Evolutionary conservation across 176 grass and related monocot species (phyloP), one percentile per base, ranked within the genome.

Genomic region (Echinochloa phyllopogon): DNA sequence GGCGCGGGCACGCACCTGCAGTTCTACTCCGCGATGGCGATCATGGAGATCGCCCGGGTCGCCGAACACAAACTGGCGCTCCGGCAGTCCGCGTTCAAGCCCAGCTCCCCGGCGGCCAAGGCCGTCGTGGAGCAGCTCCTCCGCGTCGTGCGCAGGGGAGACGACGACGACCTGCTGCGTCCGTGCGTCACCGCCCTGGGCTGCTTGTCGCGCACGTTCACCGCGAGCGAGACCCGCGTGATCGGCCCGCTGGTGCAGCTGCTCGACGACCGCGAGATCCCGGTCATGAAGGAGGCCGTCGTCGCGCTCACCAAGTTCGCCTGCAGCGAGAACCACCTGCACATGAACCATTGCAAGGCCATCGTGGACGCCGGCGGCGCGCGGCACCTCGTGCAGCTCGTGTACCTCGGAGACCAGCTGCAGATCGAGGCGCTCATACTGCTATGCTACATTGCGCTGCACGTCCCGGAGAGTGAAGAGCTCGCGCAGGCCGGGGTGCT

Each of bases 231-330:
- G 88, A 95, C 92, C 8, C 86, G 93, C 69, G 88, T 98, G 58
- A 78, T 98, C 57, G 86, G 84, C 53, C 95, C 95, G 39, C 89
- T 98, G 13, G 95, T 98, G 44, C 61, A 81, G 74, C 88, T 98
- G 49, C 92, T 98, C 18, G 95, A 98, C 64, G 93, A 95, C 16
- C 94, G 79, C 61, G 95, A 98, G 38, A 42, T 45, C 2, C 58
- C 74, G 13, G 82, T 98, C 52, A 55, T 65, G 58, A 93, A 78
- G 81, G 93, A 95, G 81, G 89, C 95, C 72, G 83, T 98, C 45
- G 74, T 92, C 21, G 91, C 95, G 77, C 93, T 98, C 77, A 93
- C 91, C 74, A 98, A 98, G 84, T 98, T 98, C 74, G 93, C 87
- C 6, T 98, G 88, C 82, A 81, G 11, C 0, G 92, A 97, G 65